Evolutionary conservation across 805 yeast genomes (phyloP).

Genomic region (Lipomyces anomalus): DNA sequence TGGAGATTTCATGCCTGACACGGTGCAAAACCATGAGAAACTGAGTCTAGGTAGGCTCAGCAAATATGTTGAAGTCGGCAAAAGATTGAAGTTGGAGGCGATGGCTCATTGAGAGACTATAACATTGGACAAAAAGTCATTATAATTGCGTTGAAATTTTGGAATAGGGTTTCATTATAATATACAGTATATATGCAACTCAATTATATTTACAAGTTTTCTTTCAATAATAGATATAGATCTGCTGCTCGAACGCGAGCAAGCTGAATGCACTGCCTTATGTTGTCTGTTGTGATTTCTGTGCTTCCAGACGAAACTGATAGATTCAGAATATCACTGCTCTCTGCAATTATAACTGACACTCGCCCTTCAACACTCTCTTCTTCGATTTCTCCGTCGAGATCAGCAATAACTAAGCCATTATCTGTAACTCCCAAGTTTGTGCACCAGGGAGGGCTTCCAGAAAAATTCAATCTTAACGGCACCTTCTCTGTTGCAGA

Average conservation of each 20-base stretch:
- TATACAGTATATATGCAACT: not conserved
- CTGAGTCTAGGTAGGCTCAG: slow-evolving; percentile 12
- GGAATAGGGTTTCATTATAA: not conserved
- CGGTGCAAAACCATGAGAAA: slow-evolving; percentile 1
- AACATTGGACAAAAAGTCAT: not conserved
- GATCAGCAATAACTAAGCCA: slow-evolving; percentile 16
- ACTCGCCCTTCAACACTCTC: slow-evolving; percentile 13
- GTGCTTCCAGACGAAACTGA: slow-evolving; percentile 9
- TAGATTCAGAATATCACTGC: not conserved
- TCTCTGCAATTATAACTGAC: slow-evolving; percentile 1
- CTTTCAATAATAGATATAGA: slow-evolving; percentile 2
- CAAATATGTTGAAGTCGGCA: slow-evolving; percentile 12
- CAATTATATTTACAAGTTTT: not conserved
- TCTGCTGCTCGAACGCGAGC: slow-evolving; percentile 14
- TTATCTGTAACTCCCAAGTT: slow-evolving; percentile 11
- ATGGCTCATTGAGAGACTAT: not conserved
- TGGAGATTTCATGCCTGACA: slow-evolving; percentile 28
- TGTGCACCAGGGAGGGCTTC: slow-evolving; percentile 18
- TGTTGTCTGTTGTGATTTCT: slow-evolving; percentile 3
- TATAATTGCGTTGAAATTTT: not conserved
- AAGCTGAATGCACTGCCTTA: slow-evolving; percentile 10
- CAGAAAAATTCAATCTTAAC: slow-evolving; percentile 1
- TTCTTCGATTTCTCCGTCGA: slow-evolving; percentile 21
- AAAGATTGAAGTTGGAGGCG: slow-evolving; percentile 2
- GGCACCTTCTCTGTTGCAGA: slow-evolving; percentile 3